Base-by-base conservation (phyloP, 805 yeast species). In the Kazachstania taianensis region DNA sequence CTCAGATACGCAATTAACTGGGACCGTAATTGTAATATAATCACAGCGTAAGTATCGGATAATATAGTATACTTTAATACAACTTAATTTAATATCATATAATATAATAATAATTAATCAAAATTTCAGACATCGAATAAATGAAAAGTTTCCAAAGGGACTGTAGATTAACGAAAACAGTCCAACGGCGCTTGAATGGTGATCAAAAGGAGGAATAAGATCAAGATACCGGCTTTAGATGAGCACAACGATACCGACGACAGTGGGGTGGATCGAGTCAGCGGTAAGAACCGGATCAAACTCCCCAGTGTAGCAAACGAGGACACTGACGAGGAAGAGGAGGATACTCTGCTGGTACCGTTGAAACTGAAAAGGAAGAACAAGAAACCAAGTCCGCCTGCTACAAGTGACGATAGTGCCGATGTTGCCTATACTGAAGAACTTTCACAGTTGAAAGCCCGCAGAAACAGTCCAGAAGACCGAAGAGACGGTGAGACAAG, bases 131-230 rank as follows among this genome's bases (percentile, higher is more conserved):
- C n/a, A n/a, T n/a, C n/a, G n/a, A n/a, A n/a, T n/a, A n/a, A n/a
- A n/a, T n/a, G n/a, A 10, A 26, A 10, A 26, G 13, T 26, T 26
- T 26, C n/a, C n/a, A n/a, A n/a, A n/a, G n/a, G n/a, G n/a, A n/a
- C n/a, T n/a, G n/a, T n/a, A n/a, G n/a, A n/a, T n/a, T n/a, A n/a
- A n/a, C n/a, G n/a, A n/a, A n/a, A n/a, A n/a, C n/a, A n/a, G n/a
- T n/a, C n/a, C n/a, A n/a, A n/a, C n/a, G n/a, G n/a, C n/a, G n/a
- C n/a, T n/a, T n/a, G n/a, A n/a, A 22, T 27, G 10, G 7, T 13
- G 20, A 22, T 34, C 24, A 39, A 25, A 28, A 39, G 31, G 28
- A 35, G 42, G 28, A 42, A 35, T 25, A 37, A 37, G 38, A 35
- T 41, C 2, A 40, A 18, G 12, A 9, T 42, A 27, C 40, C 43